Conservation (phyloP, 305 asterid genomes). For the Solanum hybrid region DNA sequence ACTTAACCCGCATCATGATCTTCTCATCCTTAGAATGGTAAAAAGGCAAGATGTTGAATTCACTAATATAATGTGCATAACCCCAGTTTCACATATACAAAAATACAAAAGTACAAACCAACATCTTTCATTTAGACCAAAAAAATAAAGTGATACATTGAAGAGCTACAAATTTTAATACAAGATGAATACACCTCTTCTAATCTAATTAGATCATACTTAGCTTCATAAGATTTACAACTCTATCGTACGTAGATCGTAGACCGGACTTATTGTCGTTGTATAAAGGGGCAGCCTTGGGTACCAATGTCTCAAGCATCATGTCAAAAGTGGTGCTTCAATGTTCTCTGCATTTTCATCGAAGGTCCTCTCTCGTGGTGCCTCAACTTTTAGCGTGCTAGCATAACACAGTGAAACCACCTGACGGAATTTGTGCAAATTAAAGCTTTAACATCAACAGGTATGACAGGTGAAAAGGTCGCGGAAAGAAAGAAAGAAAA, state of each 20-base stretch:
- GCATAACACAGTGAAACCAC: slow-evolving; percentile 52
- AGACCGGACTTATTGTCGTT: neutral
- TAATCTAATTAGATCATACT: neutral
- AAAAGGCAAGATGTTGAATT: neutral
- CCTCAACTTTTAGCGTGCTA: slow-evolving; percentile 38
- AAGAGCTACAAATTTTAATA: neutral
- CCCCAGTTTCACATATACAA: neutral
- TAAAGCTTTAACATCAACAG: neutral
- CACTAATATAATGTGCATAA: neutral
- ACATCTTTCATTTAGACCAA: neutral
- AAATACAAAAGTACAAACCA: neutral
- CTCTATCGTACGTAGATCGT: neutral
- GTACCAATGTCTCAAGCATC: neutral
- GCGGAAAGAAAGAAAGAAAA: neutral
- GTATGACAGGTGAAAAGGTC: neutral
- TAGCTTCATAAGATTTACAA: neutral
- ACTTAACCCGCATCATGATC: neutral
- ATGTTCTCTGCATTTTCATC: slow-evolving; percentile 32
- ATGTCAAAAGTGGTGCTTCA: slow-evolving; percentile 68
- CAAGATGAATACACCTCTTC: neutral
- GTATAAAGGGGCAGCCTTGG: neutral
- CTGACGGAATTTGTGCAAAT: slow-evolving; percentile 17
- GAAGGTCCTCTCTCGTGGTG: slow-evolving; percentile 18
- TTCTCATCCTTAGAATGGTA: neutral
- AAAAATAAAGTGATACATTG: neutral